Percentiles rank a stretch among this genome's conserved stretches.
Evolutionary conservation across 495 filamentous ascomycete genomes (phyloP).

Genomic region (Wilcoxina mikolae): DNA sequence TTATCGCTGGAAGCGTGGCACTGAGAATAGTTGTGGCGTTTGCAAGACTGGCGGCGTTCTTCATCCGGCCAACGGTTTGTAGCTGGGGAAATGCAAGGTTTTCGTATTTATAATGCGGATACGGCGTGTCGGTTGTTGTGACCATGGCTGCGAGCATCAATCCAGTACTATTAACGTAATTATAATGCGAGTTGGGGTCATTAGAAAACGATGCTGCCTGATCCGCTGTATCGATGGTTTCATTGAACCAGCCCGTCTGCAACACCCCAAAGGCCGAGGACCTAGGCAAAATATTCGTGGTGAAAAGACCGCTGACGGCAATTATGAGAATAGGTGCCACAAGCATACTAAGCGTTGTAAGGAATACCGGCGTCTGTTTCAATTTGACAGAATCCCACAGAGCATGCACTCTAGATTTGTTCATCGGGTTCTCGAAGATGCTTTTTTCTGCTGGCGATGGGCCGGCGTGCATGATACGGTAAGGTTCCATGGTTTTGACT

Average conservation of each 20-base stretch:
- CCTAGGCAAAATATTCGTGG: background rate
- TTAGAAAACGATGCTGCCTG: too few species aligned
- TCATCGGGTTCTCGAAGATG: background rate
- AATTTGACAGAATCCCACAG: background rate
- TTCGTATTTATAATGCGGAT: background rate
- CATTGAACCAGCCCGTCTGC: background rate
- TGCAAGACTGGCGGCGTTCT: background rate
- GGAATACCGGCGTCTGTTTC: background rate
- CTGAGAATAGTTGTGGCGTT: background rate
- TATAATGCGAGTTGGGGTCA: too few species aligned
- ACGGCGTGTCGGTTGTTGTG: background rate
- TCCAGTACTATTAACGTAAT: background rate
- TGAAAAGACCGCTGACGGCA: background rate
- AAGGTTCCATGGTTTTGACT: background rate
- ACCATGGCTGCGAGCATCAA: background rate
- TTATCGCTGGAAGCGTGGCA: background rate
- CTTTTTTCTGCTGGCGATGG: background rate
- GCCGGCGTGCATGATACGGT: background rate
- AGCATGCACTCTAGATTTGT: background rate
- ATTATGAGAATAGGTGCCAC: background rate
- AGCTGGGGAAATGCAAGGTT: background rate
- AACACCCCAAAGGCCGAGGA: background rate
- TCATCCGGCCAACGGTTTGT: background rate
- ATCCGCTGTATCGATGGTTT: background rate
- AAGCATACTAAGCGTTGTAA: background rate